phyloP scores from a whole-genome alignment of 768 basidiomycete genomes.

The Lactarius sp. region DNA sequence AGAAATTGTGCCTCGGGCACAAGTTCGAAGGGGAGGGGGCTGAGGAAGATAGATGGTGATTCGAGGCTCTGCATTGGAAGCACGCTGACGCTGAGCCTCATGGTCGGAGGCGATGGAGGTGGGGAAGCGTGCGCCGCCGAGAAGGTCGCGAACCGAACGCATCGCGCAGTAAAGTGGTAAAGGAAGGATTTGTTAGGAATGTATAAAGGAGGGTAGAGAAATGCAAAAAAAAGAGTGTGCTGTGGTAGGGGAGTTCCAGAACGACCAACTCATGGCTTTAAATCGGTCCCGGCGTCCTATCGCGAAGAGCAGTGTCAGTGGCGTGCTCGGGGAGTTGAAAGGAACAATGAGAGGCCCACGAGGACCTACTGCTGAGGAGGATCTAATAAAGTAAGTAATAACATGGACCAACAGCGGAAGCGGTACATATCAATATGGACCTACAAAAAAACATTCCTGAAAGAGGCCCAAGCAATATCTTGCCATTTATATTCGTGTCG shows the following conservation, averaged over 20 bases:
- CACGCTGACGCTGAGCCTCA: slow-evolving; percentile 4
- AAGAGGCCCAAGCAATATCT: neutral
- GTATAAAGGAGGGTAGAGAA: neutral
- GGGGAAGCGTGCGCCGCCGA: neutral
- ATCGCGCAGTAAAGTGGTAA: neutral
- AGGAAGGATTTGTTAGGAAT: neutral
- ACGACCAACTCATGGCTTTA: slow-evolving; percentile 6
- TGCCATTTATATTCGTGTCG: neutral
- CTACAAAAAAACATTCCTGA: slow-evolving; percentile 2
- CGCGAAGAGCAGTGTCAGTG: neutral
- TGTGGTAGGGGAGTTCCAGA: neutral
- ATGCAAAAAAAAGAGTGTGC: neutral
- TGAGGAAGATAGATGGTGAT: neutral
- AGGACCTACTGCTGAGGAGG: neutral
- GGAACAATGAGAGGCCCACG: neutral
- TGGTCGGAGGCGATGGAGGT: slow-evolving; percentile 4
- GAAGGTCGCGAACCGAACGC: neutral
- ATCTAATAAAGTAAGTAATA: neutral
- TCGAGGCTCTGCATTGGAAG: neutral
- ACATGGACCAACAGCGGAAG: slow-evolving; percentile 6
- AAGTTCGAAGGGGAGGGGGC: neutral
- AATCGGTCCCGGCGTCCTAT: neutral
- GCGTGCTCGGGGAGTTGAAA: neutral
- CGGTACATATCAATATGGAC: slow-evolving; percentile 12
- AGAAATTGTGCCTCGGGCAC: slow-evolving; percentile 15